Conservation (phyloP, 2,329 filamentous ascomycete genomes). For the Neopestalotiopsis sp. region DNA sequence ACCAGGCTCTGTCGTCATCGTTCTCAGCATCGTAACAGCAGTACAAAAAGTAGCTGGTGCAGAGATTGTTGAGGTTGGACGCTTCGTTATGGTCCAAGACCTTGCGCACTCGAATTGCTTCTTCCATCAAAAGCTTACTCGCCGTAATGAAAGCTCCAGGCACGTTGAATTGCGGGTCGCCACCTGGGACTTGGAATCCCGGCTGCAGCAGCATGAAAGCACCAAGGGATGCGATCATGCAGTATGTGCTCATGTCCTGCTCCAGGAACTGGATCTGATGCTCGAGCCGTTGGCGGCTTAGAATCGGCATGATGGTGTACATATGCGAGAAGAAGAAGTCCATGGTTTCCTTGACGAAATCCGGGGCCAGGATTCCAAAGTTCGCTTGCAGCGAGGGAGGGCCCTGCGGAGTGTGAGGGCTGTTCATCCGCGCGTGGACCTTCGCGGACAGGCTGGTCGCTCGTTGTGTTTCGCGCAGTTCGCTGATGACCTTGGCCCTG, state of each 20-base stretch:
- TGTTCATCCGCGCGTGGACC: slow-evolving; percentile 65
- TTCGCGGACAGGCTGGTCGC: slow-evolving; percentile 68
- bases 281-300: slow-evolving; percentile 64
- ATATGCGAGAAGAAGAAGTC: slow-evolving; percentile 74
- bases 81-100: slow-evolving; percentile 64
- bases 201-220: slow-evolving; percentile 74
- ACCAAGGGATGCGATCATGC: slow-evolving; percentile 67
- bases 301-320: slow-evolving; percentile 67
- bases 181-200: slow-evolving; percentile 65
- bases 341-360: slow-evolving; percentile 70
- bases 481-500: slow-evolving; percentile 76
- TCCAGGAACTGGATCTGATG: slow-evolving; percentile 66
- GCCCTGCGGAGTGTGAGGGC: slow-evolving; percentile 55
- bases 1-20: slow-evolving; percentile 79
- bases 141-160: slow-evolving; percentile 67
- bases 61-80: slow-evolving; percentile 62
- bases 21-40: slow-evolving; percentile 75
- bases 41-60: slow-evolving; percentile 82
- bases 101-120: slow-evolving; percentile 69
- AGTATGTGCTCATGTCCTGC: slow-evolving; percentile 67
- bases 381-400: slow-evolving; percentile 58
- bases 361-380: slow-evolving; percentile 63
- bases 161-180: slow-evolving; percentile 62
- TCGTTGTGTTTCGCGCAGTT: slow-evolving; percentile 72
- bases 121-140: slow-evolving; percentile 70